Percentiles rank a stretch among this genome's conserved stretches.
phyloP scores from a whole-genome alignment of 345 rosid species.

The Acer negundo region DNA sequence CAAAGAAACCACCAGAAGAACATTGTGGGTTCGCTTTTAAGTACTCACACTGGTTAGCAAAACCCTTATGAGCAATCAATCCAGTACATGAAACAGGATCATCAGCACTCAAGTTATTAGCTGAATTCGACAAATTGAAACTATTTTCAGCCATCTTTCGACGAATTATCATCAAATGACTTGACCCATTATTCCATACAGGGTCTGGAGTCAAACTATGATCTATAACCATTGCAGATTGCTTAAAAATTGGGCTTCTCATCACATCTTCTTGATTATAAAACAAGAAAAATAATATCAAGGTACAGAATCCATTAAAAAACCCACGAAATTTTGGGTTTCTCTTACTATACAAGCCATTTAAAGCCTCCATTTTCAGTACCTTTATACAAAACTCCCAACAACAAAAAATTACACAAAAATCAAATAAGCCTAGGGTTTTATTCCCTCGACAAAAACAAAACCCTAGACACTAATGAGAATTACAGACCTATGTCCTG shows the following conservation, averaged over 20 bases:
- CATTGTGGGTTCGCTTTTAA: conserved; percentile 65
- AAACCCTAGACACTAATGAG: no score
- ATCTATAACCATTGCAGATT: conserved; percentile 26
- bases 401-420: no score
- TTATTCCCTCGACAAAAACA: no score
- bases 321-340: conserved; percentile 40
- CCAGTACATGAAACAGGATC: conserved; percentile 45
- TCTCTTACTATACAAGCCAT: conserved; percentile 24
- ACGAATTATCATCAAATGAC: conserved; percentile 31
- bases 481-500: no score
- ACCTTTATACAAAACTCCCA: neutral
- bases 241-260: conserved; percentile 34
- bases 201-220: conserved; percentile 6
- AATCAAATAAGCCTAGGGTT: no score
- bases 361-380: conserved; percentile 26
- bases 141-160: conserved; percentile 30
- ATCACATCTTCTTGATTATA: conserved; percentile 33
- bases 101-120: conserved; percentile 28
- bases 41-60: conserved; percentile 53
- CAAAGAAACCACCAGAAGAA: conserved; percentile 70
- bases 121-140: conserved; percentile 21
- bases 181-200: conserved; percentile 21
- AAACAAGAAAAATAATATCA: conserved; percentile 38
- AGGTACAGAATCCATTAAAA: conserved; percentile 41
- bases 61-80: conserved; percentile 45